Conservation (phyloP, 2,329 filamentous ascomycete genomes). For the Emericellopsis atlantica region DNA sequence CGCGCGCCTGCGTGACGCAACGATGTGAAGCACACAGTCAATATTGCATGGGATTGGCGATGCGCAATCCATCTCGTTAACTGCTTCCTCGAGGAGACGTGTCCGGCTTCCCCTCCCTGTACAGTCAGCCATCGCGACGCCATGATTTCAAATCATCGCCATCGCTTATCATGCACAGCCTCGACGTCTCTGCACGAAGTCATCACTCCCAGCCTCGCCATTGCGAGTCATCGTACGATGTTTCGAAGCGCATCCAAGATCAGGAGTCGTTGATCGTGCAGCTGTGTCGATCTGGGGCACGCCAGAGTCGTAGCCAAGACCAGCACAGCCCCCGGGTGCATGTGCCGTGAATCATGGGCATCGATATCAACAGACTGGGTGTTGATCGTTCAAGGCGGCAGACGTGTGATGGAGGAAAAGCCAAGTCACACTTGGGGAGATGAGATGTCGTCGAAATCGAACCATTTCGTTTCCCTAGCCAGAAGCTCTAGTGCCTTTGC, state of each 20-base stretch:
- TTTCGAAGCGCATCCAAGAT: neutral
- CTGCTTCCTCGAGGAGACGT: too few species aligned
- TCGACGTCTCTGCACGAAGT: neutral
- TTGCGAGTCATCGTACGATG: neutral
- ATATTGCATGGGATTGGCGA: too few species aligned
- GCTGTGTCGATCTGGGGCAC: neutral
- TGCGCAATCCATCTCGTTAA: too few species aligned
- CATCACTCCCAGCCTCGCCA: neutral
- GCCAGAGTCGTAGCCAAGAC: neutral
- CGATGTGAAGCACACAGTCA: too few species aligned
- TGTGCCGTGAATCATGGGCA: neutral
- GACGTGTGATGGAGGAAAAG: neutral
- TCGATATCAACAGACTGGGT: neutral
- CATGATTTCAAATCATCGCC: neutral
- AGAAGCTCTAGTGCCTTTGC: neutral
- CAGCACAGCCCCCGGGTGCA: neutral
- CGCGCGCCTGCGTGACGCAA: too few species aligned
- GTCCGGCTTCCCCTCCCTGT: too few species aligned
- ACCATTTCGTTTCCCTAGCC: neutral
- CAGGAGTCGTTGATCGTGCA: neutral
- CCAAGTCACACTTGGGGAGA: neutral
- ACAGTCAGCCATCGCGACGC: too few species aligned
- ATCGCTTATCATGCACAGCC: neutral
- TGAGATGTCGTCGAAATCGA: constrained; percentile 1
- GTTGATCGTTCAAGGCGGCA: neutral